A percentile compares a stretch with the other conserved stretches of the same genome.
These are phyloP conservation scores for Lasiosphaeria ovina DNA, from an alignment of 495 filamentous ascomycete species.

Conservation along the genomic window DNA sequence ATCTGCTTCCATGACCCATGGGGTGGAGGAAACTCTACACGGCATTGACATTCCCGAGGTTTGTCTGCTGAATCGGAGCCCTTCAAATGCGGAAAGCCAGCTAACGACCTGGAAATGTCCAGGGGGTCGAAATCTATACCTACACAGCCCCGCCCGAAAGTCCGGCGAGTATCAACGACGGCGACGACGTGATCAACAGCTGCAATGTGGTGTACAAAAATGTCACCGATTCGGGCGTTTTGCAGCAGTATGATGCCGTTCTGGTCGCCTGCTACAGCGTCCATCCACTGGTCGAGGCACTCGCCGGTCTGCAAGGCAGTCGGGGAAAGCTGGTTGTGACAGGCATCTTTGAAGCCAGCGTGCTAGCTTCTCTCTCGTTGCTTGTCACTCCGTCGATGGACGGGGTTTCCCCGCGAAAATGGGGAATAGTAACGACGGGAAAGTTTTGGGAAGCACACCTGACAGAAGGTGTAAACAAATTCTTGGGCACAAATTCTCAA, in stretches of 20 bases:
- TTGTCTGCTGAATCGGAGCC: not conserved
- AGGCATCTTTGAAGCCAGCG: slow-evolving; percentile 84
- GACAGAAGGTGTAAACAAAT: slow-evolving; percentile 56
- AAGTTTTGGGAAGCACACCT: slow-evolving; percentile 76
- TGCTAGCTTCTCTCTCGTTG: slow-evolving; percentile 56
- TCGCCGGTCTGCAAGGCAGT: slow-evolving; percentile 43
- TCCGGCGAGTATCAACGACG: slow-evolving; percentile 65
- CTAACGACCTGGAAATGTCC: not conserved
- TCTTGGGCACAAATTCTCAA: slow-evolving; percentile 42
- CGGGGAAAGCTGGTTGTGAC: slow-evolving; percentile 51
- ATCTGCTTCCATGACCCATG: slow-evolving; percentile 75
- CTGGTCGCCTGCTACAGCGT: slow-evolving; percentile 87
- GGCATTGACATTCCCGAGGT: slow-evolving; percentile 50
- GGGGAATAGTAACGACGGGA: slow-evolving; percentile 90
- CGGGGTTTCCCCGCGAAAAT: slow-evolving; percentile 47
- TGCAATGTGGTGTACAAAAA: slow-evolving; percentile 54
- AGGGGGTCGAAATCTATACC: slow-evolving; percentile 44
- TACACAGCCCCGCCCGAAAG: slow-evolving; percentile 53
- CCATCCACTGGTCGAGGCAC: slow-evolving; percentile 70
- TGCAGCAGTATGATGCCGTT: slow-evolving; percentile 66
- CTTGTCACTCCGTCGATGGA: slow-evolving; percentile 23
- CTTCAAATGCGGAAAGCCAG: no score
- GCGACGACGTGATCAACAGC: slow-evolving; percentile 51
- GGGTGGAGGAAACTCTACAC: slow-evolving; percentile 62
- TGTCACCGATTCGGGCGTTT: slow-evolving; percentile 34